Base-by-base conservation (phyloP, 371 early-diverging fungal genomes). In the Mycotypha africana region DNA sequence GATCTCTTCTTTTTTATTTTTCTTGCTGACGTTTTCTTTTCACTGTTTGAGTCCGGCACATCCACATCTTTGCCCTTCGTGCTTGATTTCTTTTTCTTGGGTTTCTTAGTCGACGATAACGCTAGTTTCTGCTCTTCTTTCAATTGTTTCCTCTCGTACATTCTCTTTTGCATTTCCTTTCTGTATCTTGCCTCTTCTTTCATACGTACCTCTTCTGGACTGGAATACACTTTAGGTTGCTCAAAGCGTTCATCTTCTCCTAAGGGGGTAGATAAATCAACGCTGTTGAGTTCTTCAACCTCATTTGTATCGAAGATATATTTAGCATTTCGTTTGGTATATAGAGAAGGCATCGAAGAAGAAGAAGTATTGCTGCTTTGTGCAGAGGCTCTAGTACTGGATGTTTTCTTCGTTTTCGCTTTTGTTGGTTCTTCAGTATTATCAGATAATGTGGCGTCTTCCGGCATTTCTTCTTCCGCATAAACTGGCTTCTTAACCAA, bases 381-480 rank as follows among this genome's bases (percentile, higher is more conserved):
- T n/a, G n/a, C n/a, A n/a, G n/a, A n/a, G n/a, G n/a, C n/a, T n/a
- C n/a, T n/a, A n/a, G n/a, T n/a, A n/a, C n/a, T n/a, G n/a, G n/a
- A n/a, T n/a, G n/a, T n/a, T n/a, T n/a, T n/a, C n/a, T n/a, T n/a
- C 6, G 8, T 28, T n/a, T 52, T 58, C 14, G 35, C 39, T 16
- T 53, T 60, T 12, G 47, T 33, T 4, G 25, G 23, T 17, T 48
- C 41, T 9, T 42, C 32, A 8, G 78, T 79, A 23, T 73, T 71
- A 12, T 63, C 79, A 7, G 76, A 75, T 4, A 62, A 41, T 3
- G 56, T 68, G 8, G 79, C 84, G 50, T 79, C 66, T 46, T 84
- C 84, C 1, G 84, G 84, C 78, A 81, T 80, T 45, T 84, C 84
- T 38, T 80, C 84, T 23, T 74, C 70, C 2, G 79, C 81, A 58